Evolutionary conservation across 192 early-diverging fungal species (phyloP).

Genomic region (Helicostylum pulchrum): DNA sequence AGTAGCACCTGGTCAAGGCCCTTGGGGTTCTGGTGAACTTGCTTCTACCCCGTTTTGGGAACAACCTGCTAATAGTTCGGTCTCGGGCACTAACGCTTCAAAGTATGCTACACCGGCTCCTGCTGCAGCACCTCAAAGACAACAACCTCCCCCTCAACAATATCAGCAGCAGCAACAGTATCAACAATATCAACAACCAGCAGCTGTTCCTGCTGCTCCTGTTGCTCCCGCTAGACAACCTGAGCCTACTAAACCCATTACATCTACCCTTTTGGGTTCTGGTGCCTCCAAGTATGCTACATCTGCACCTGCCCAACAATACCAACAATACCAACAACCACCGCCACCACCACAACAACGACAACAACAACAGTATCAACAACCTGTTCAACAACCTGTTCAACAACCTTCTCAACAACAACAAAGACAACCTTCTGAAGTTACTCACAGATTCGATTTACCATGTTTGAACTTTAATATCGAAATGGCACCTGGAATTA

Average conservation of each 20-base stretch:
- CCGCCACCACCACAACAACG: background rate
- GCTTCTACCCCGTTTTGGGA: slow-evolving; percentile 33
- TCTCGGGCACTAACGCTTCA: slow-evolving; percentile 10
- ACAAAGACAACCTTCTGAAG: background rate
- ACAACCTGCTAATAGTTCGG: background rate
- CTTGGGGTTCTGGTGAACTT: slow-evolving; percentile 20
- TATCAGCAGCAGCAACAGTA: background rate
- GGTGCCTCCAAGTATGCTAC: slow-evolving; percentile 4
- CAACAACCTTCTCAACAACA: background rate
- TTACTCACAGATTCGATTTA: background rate
- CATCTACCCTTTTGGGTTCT: background rate
- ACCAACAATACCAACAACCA: background rate
- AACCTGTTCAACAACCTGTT: background rate
- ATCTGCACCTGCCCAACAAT: background rate
- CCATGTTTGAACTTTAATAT: slow-evolving; percentile 17
- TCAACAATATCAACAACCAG: slow-evolving; percentile 7
- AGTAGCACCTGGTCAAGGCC: slow-evolving; percentile 1
- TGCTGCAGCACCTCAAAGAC: background rate
- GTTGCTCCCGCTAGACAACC: background rate
- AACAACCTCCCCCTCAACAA: background rate
- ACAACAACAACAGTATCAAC: background rate
- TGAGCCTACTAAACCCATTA: background rate
- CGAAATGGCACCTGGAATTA: slow-evolving; percentile 17
- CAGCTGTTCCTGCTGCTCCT: background rate
- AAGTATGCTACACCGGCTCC: slow-evolving; percentile 12